Percentiles rank a stretch among this genome's conserved stretches.
Conservation (phyloP, 805 yeast genomes). For the Candida maris region DNA sequence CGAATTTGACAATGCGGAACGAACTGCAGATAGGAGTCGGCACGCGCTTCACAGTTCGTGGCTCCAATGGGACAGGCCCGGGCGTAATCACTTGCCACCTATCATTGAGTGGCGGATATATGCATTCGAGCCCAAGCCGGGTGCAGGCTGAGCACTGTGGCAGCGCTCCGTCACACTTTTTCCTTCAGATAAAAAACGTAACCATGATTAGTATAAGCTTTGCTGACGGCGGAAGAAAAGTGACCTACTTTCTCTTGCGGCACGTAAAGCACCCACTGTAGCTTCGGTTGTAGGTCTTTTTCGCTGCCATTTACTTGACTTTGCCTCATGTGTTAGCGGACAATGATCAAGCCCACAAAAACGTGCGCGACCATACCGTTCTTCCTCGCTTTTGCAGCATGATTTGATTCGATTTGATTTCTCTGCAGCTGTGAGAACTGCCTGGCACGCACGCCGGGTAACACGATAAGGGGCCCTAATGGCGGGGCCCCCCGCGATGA, state of each 20-base stretch:
- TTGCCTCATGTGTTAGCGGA: too few species aligned
- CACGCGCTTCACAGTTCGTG: neutral
- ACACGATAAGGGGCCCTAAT: too few species aligned
- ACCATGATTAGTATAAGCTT: constrained; percentile 1
- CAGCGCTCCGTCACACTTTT: constrained; percentile 5
- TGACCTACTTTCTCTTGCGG: constrained; percentile 7
- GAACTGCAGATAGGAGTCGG: neutral
- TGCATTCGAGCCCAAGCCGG: constrained; percentile 6
- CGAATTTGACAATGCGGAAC: neutral
- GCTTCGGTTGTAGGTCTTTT: constrained; percentile 3
- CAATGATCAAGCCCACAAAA: too few species aligned
- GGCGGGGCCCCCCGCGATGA: too few species aligned
- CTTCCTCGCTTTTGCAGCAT: too few species aligned
- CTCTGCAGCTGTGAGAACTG: too few species aligned
- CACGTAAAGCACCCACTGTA: constrained; percentile 9
- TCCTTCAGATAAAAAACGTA: constrained; percentile 1
- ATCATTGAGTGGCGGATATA: constrained; percentile 2
- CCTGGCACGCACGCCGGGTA: too few species aligned
- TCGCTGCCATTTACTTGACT: neutral
- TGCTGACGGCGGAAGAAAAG: neutral
- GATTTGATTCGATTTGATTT: too few species aligned
- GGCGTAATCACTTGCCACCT: constrained; percentile 6
- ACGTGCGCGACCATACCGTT: too few species aligned
- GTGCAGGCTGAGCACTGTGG: constrained; percentile 8
- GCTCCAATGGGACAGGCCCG: neutral